Evolutionary conservation across 2,329 filamentous ascomycete genomes (phyloP), one percentile per base, ranked within the genome.

Genomic region (Bipolaris bicolor): DNA sequence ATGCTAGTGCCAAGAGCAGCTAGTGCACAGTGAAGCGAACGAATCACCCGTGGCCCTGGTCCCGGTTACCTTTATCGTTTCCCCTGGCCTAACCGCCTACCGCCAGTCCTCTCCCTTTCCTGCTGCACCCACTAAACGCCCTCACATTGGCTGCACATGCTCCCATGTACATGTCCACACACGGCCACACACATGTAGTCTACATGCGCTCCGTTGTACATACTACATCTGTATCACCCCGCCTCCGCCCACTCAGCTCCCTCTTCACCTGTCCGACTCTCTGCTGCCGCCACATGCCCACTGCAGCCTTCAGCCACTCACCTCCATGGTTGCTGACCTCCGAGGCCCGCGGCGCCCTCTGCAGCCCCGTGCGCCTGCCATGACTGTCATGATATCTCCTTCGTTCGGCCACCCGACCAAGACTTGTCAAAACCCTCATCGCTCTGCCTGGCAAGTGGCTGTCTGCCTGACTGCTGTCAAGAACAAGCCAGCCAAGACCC

Each of bases 51-150:
- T 41, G 37, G 41, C 36, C 52, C 51, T 39, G 49, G 57, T 57
- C 63, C 61, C 39, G 48, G 39, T 63, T 18, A 55, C 41, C 52
- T 41, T 55, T 56, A 39, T 41, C 54, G 31, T 33, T 54, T 53
- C 60, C 58, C 64, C 62, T 63, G 57, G 53, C 60, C 60, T 64
- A 66, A 62, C 60, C 63, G 63, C 61, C 55, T 60, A 49, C 52
- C 57, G 62, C 61, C 59, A 52, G 58, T 48, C 55, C 55, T 55
- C 36, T 65, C 56, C 55, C 56, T 62, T 55, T 61, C 26, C 26
- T 52, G 37, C 26, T 52, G 37, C 34, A 40, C 57, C 54, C 40
- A 58, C 61, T 29, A 48, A 31, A 40, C 26, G 33, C 22, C 49
- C 48, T 37, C 41, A 49, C 26, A 29, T 29, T 29, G 26, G 26